Conservation (phyloP, 202 grass and related monocot species). For the Thinopyrum obtusiflorum region DNA sequence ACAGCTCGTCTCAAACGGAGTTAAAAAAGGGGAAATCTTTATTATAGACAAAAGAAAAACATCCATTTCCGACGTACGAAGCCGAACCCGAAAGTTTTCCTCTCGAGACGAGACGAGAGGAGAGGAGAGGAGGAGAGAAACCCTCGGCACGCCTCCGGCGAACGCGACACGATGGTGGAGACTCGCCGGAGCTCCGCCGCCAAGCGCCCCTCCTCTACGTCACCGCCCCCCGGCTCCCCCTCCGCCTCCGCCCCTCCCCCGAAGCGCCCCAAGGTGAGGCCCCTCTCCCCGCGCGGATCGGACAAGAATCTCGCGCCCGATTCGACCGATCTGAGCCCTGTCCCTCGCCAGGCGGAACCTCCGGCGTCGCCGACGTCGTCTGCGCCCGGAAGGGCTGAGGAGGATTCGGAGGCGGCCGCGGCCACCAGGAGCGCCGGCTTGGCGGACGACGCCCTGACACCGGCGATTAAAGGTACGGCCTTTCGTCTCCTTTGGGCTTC, state of each 20-base stretch:
- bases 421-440: conserved; percentile 19
- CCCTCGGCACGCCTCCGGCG: conserved; percentile 30
- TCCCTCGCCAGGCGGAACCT: conserved; percentile 41
- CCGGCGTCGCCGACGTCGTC: conserved; percentile 30
- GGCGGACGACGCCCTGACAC: conserved; percentile 14
- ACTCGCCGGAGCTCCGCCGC: conserved; percentile 86
- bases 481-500: conserved; percentile 10
- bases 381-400: conserved; percentile 34
- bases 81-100: conserved; percentile 19
- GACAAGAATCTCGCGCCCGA: conserved; percentile 17
- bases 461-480: conserved; percentile 28
- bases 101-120: neutral
- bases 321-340: conserved; percentile 38
- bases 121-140: conserved; percentile 31
- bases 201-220: conserved; percentile 45
- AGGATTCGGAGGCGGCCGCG: conserved; percentile 21
- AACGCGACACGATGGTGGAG: conserved; percentile 73
- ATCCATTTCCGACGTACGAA: conserved; percentile 16
- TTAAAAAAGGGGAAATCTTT: neutral
- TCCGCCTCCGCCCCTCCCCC: conserved; percentile 50
- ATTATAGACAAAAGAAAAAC: neutral
- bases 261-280: conserved; percentile 85
- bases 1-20: neutral
- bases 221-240: conserved; percentile 16
- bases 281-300: conserved; percentile 30